Percentiles rank a stretch among this genome's conserved stretches.
phyloP scores from a whole-genome alignment of 495 filamentous ascomycete species.

The Penicillium goetzii region DNA sequence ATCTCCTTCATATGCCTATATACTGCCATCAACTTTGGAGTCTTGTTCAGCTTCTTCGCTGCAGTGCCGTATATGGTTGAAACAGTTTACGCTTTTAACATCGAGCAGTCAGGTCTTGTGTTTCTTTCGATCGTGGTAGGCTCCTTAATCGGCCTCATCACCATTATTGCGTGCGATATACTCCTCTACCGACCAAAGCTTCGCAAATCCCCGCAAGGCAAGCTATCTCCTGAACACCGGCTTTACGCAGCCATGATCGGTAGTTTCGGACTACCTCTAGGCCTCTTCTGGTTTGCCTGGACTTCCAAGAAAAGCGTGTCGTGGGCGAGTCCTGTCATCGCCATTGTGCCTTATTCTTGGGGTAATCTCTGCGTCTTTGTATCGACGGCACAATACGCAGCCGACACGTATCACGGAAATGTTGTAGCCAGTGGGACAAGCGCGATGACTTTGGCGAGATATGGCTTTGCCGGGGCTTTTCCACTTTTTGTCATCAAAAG shows the following conservation, averaged over 20 bases:
- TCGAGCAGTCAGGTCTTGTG: background rate
- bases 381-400: background rate
- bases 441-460: too few species aligned
- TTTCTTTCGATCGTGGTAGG: background rate
- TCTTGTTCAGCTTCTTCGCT: background rate
- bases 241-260: background rate
- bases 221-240: background rate
- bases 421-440: background rate
- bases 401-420: background rate
- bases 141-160: background rate
- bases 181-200: background rate
- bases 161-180: background rate
- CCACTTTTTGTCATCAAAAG: too few species aligned
- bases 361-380: conserved; percentile 1
- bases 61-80: background rate
- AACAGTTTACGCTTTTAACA: background rate
- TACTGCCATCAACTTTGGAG: background rate
- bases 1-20: conserved; percentile 4
- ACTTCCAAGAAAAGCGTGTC: background rate
- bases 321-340: background rate
- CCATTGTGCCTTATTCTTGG: background rate
- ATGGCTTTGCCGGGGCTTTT: too few species aligned
- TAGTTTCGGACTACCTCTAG: background rate
- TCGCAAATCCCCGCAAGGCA: too few species aligned
- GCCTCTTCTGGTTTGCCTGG: background rate